phyloP scores from a whole-genome alignment of 2,329 filamentous ascomycete genomes.

The Diaporthe sp. region DNA sequence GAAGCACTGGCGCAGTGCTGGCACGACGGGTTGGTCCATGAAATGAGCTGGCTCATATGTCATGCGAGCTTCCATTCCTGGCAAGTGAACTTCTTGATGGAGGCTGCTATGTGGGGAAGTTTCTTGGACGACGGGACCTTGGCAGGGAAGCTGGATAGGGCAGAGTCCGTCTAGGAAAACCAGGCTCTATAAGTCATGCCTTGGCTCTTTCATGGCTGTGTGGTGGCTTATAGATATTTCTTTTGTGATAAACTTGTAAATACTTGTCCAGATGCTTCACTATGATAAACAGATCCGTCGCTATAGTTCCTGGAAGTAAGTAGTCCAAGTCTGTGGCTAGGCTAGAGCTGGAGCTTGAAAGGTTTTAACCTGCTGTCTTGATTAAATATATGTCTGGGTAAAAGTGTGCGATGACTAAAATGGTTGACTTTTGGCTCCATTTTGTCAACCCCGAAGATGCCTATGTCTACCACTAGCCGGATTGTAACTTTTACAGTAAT shows the following conservation, averaged over 20 bases:
- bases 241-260: no score
- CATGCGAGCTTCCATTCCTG: slow-evolving; percentile 26
- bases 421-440: not conserved
- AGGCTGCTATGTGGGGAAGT: slow-evolving; percentile 25
- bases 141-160: slow-evolving; percentile 6
- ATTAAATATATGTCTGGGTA: no score
- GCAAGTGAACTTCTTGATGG: slow-evolving; percentile 33
- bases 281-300: no score
- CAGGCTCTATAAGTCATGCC: not conserved
- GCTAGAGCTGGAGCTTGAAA: no score
- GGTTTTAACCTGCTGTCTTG: no score
- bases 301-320: no score
- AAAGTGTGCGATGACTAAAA: not conserved
- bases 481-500: not conserved
- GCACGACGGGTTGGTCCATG: slow-evolving; percentile 18
- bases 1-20: slow-evolving; percentile 10
- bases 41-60: slow-evolving; percentile 2
- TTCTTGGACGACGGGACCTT: slow-evolving; percentile 26
- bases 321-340: no score
- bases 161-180: not conserved
- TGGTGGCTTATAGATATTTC: not conserved
- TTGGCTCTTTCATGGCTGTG: not conserved
- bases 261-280: no score
- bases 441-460: not conserved
- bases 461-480: not conserved